phyloP scores from a whole-genome alignment of 2,329 filamentous ascomycete genomes.

The Penicillium sp. region DNA sequence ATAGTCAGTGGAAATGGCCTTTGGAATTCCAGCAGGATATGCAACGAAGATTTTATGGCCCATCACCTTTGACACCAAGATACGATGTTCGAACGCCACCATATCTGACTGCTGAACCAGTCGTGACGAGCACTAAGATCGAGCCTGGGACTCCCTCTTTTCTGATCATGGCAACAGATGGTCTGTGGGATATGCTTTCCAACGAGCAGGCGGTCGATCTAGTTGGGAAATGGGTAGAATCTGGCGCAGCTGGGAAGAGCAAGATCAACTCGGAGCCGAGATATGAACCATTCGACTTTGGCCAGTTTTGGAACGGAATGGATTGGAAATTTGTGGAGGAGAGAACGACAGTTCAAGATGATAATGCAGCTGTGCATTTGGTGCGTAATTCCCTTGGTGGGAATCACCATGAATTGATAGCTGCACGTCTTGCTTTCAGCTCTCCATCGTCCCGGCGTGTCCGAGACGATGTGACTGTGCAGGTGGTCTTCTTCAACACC shows the following conservation, averaged over 20 bases:
- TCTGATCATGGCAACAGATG: slow-evolving; percentile 66
- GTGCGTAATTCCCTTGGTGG: slow-evolving; percentile 56
- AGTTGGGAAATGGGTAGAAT: slow-evolving; percentile 55
- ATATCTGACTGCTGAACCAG: slow-evolving; percentile 67
- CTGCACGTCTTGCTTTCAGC: slow-evolving; percentile 29
- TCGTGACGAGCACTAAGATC: slow-evolving; percentile 58
- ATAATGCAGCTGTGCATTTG: slow-evolving; percentile 54
- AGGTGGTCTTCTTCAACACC: slow-evolving; percentile 45
- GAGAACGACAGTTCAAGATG: slow-evolving; percentile 52
- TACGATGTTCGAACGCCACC: slow-evolving; percentile 53
- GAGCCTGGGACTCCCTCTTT: slow-evolving; percentile 53
- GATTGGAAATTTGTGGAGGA: slow-evolving; percentile 40
- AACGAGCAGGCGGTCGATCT: slow-evolving; percentile 59
- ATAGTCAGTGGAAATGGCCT: slow-evolving; percentile 67
- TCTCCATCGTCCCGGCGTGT: slow-evolving; percentile 37
- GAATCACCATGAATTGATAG: slow-evolving; percentile 37
- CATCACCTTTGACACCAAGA: slow-evolving; percentile 46
- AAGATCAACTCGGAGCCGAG: slow-evolving; percentile 29
- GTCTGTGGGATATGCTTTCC: slow-evolving; percentile 63
- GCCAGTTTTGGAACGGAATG: slow-evolving; percentile 18
- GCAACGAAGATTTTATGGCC: slow-evolving; percentile 30
- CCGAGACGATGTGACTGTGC: slow-evolving; percentile 54
- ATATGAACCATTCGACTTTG: slow-evolving; percentile 24
- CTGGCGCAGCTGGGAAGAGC: slow-evolving; percentile 36
- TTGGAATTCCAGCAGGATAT: slow-evolving; percentile 48